Evolutionary conservation across 129 eudicot genomes (phyloP).

Genomic region (Calendula officinalis): DNA sequence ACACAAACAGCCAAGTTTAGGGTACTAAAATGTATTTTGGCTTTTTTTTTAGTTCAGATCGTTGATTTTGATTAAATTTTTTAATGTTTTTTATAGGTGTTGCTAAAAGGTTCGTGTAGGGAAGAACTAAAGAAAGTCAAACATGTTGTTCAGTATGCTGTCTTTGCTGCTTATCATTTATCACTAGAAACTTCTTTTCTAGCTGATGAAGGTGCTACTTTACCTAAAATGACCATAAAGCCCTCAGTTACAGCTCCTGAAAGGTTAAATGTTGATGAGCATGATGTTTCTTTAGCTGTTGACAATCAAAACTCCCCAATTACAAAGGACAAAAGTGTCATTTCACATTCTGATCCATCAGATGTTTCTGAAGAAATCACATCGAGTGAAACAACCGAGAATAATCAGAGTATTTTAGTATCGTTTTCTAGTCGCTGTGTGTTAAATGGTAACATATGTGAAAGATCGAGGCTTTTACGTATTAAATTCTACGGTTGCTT

Average conservation of each 20-base stretch:
- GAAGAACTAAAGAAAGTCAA: constrained; percentile 86
- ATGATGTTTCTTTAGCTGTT: constrained; percentile 36
- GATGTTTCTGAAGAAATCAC: constrained; percentile 25
- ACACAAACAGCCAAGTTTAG: no score
- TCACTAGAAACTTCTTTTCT: constrained; percentile 91
- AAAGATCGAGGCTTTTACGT: constrained; percentile 85
- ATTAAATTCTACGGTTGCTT: constrained; percentile 80
- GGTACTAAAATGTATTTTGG: no score
- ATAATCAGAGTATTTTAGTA: constrained; percentile 81
- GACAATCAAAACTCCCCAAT: constrained; percentile 15
- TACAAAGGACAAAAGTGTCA: constrained; percentile 22
- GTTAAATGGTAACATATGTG: constrained; percentile 82
- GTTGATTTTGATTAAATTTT: neutral
- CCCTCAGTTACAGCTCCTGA: constrained; percentile 10
- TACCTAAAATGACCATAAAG: constrained; percentile 48
- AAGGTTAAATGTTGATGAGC: constrained; percentile 12
- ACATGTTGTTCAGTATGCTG: constrained; percentile 81
- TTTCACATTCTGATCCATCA: constrained; percentile 16
- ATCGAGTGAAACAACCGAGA: constrained; percentile 43
- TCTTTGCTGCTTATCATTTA: constrained; percentile 94
- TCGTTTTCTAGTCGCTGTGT: constrained; percentile 90
- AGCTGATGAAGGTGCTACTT: constrained; percentile 94
- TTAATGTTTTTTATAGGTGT: constrained; percentile 46
- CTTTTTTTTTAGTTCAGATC: neutral
- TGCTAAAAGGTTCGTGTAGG: constrained; percentile 68